Evolutionary conservation across 139 green algal genomes (phyloP), one percentile per base, ranked within the genome.

Genomic region (Volvox reticuliferus): DNA sequence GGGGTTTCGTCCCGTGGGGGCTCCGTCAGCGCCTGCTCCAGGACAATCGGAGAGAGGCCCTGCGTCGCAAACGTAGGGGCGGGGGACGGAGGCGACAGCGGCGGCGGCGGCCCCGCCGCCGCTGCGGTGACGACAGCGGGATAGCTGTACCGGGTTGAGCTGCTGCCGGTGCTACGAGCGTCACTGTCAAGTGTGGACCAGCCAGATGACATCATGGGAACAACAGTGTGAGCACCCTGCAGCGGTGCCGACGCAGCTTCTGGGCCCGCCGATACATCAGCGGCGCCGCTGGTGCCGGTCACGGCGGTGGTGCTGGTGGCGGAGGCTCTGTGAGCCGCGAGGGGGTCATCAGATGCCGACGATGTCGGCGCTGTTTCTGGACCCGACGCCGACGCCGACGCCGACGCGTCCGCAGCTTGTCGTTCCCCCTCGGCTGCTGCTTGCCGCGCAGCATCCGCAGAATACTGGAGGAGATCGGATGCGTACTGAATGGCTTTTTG

Each of bases 401-500:
- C 76, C 32, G 65, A 24, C 65, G 65, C 16, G 65, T 73, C 65
- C 30, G 78, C 63, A 36, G 18, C 12, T 17, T 71, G 62, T n/a
- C 32, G 82, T 67, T 2, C 62, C 55, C 68, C 37, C 24, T 35
- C 21, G 17, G 32, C 76, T 36, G 82, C 71, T 26, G 91, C 83
- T 2, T 86, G 79, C 84, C 68, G 89, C 32, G 77, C 86, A 0
- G n/a, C 50, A 19, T 91, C 68, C 0, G 90, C 84, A 3, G 89
- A 80, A 36, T 90, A 87, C 67, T 92, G 68, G 22, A 93, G 63
- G 18, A 89, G 68, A 44, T 91, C 86, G 16, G 86, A 73, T 24
- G 86, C 88, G 79, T 93, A 24, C n/a, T 84, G 78, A 22, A 90
- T 28, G 2, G 93, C 92, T 61, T 18, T 26, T n/a, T 93, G 75